phyloP scores from a whole-genome alignment of 345 rosid genomes.

The Hibiscus tridactylites region DNA sequence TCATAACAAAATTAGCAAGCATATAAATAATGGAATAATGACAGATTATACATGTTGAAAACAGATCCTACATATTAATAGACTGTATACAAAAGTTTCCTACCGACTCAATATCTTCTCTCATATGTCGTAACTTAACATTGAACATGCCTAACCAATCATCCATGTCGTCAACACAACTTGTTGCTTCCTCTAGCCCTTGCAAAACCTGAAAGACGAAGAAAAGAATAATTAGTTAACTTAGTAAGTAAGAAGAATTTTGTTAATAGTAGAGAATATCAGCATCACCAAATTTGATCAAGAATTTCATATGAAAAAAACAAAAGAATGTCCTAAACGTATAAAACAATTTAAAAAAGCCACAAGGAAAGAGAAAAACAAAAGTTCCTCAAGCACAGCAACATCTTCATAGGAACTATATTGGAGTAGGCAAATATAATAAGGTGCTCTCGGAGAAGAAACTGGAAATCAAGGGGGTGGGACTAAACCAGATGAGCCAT shows the following conservation, averaged over 20 bases:
- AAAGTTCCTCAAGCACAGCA: not conserved
- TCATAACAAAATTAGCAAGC: slow-evolving; percentile 5
- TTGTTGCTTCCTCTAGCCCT: slow-evolving; percentile 91
- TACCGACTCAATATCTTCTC: slow-evolving; percentile 98
- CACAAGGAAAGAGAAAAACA: not conserved
- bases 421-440: slow-evolving; percentile 1
- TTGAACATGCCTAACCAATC: slow-evolving; percentile 97
- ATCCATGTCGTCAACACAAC: slow-evolving; percentile 95
- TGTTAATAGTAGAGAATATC: not conserved
- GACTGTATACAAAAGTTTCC: slow-evolving; percentile 6
- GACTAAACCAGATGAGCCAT: not conserved
- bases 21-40: not conserved
- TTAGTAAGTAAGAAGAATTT: not conserved
- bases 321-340: not conserved
- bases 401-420: not conserved
- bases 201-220: slow-evolving; percentile 54
- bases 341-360: not conserved
- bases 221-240: not conserved
- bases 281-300: not conserved
- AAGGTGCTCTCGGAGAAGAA: not conserved
- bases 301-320: not conserved
- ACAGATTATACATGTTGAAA: slow-evolving; percentile 1
- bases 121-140: slow-evolving; percentile 95
- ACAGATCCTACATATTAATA: slow-evolving; percentile 11
- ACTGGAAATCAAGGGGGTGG: not conserved